A percentile compares a stretch with the other conserved stretches of the same genome.
phyloP scores from a whole-genome alignment of 139 green algal genomes.

The Chlorokybus atmophyticus region DNA sequence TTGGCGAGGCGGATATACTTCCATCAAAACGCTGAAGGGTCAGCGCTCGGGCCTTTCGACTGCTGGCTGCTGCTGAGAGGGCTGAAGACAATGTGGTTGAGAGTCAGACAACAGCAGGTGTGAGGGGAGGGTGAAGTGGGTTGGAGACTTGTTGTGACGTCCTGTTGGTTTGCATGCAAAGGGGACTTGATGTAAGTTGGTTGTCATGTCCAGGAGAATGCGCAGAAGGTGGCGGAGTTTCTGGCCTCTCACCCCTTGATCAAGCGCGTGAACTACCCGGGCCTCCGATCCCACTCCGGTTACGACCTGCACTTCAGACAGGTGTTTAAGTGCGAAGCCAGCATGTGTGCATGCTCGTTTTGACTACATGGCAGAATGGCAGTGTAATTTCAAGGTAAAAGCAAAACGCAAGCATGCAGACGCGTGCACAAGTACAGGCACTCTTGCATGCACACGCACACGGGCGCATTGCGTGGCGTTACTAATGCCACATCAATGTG shows the following conservation, averaged over 20 bases:
- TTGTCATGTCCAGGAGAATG: conserved; percentile 27
- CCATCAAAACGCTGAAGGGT: conserved; percentile 81
- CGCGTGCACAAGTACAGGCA: background rate
- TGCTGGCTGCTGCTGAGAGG: conserved; percentile 89
- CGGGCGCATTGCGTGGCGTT: background rate
- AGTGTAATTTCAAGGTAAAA: background rate
- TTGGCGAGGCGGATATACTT: conserved; percentile 79
- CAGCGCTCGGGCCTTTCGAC: conserved; percentile 77
- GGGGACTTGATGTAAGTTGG: too few relatives aligned
- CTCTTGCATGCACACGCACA: background rate
- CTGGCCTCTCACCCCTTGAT: conserved; percentile 71
- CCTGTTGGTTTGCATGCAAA: conserved; percentile 4
- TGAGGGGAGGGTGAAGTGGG: too few relatives aligned
- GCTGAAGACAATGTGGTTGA: conserved; percentile 92
- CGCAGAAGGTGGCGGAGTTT: conserved; percentile 57
- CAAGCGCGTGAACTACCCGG: conserved; percentile 76
- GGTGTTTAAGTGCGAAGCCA: too few relatives aligned
- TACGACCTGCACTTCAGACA: conserved; percentile 34
- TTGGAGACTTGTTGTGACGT: too few relatives aligned
- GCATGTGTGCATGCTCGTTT: conserved; percentile 3
- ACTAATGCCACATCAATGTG: background rate
- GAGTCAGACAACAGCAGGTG: conserved; percentile 69
- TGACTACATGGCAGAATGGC: background rate
- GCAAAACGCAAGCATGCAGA: background rate
- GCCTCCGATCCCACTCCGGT: conserved; percentile 27